phyloP scores from a whole-genome alignment of 108 stramenopile species.

The Craspedostauros australis region DNA sequence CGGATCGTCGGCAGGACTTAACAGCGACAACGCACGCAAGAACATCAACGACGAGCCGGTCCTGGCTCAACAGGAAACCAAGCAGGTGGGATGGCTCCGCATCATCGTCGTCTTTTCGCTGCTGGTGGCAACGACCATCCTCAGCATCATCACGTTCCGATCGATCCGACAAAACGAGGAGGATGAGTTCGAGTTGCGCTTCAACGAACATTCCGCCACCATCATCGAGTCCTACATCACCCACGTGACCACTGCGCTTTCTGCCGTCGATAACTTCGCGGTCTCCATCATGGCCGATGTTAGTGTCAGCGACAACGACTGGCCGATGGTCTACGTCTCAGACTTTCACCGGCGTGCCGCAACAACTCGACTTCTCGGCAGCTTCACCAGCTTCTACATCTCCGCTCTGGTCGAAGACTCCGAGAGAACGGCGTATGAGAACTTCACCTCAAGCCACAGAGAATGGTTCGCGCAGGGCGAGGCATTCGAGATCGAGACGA shows the following conservation, averaged over 20 bases:
- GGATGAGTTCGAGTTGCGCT: neutral
- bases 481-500: no score
- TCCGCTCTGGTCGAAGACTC: neutral
- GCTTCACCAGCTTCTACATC: neutral
- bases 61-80: constrained; percentile 3
- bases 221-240: neutral
- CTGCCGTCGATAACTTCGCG: constrained; percentile 4
- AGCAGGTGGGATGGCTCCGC: neutral
- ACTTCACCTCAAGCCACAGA: neutral
- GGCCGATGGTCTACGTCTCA: constrained; percentile 1
- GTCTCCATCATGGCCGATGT: constrained; percentile 4
- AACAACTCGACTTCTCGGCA: neutral
- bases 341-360: constrained; percentile 1
- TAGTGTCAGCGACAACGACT: neutral
- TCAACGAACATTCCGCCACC: constrained; percentile 1
- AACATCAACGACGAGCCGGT: no score
- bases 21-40: no score
- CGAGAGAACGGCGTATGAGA: neutral
- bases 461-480: constrained; percentile 3
- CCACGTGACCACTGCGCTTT: neutral
- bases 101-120: constrained; percentile 2
- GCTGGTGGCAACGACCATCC: neutral
- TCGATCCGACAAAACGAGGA: neutral
- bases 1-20: no score
- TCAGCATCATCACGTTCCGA: neutral